Evolutionary conservation across 75 land plant species (phyloP), one percentile per base, ranked within the genome.

Genomic region (Sequoia sempervirens): DNA sequence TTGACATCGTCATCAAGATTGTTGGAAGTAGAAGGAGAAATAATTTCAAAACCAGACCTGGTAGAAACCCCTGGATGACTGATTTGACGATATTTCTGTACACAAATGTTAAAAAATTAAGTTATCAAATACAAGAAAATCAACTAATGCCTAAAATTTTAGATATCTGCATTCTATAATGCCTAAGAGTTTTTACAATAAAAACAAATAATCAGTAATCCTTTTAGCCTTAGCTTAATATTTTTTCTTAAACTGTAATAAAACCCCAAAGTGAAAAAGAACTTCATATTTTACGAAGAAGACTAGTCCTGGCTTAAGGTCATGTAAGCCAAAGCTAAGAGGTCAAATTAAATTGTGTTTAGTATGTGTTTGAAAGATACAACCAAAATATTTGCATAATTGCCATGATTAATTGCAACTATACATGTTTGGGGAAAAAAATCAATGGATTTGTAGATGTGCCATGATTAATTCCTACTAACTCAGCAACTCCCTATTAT

Each of bases 1-100:
- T 91, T 32, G 92, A 90, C 89, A 93, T 84, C 13, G 84, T 68
- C 95, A 90, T 93, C 15, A 91, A 84, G 36, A 93, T 88, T n/a
- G 64, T 81, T 54, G 95, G 95, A 78, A 93, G 89, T 76, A 93
- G 28, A 72, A 85, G 75, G 32, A 93, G 90, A 75, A 90, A 93
- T 20, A 89, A 54, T 75, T 91, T 93, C 72, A 93, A 76, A 38
- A 86, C 90, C 84, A 93, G 86, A 47, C 95, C 95, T 64, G 95
- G 95, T 36, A 93, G 88, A 80, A 92, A 90, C 32, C 95, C 95
- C 89, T 93, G 95, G 14, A 93, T 82, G 34, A 93, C 86, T 43
- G 93, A 92, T 86, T 90, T 90, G 32, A 91, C 43, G 53, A 86
- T 75, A 12, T 80, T n/a, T 86, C 95, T 93, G 93, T 70, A 87